Conservation (phyloP, 129 eudicot genomes). For the Escallonia rubra region DNA sequence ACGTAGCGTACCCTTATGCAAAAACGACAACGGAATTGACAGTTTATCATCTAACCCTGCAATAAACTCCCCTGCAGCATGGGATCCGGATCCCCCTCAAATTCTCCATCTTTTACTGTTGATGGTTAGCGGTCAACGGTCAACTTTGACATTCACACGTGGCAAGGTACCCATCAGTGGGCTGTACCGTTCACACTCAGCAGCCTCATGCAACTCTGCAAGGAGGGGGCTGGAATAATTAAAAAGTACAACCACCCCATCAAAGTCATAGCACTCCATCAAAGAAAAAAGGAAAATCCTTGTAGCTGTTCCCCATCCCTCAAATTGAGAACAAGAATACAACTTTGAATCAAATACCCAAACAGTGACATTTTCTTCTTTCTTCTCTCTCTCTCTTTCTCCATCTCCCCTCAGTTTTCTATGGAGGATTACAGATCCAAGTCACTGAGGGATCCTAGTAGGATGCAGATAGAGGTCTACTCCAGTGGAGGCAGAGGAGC, state of each 20-base stretch:
- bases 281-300: too few species aligned
- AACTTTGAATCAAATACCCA: too few species aligned
- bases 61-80: too few species aligned
- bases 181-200: constrained; percentile 1
- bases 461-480: constrained; percentile 23
- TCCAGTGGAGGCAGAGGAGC: constrained; percentile 5
- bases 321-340: too few species aligned
- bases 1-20: too few species aligned
- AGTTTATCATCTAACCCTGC: too few species aligned
- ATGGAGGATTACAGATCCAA: constrained; percentile 69
- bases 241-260: neutral
- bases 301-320: too few species aligned
- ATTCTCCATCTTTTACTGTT: too few species aligned
- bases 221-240: neutral
- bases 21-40: too few species aligned
- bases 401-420: too few species aligned
- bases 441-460: constrained; percentile 23
- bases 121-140: neutral
- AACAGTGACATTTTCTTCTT: too few species aligned
- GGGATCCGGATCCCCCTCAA: too few species aligned
- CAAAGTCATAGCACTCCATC: neutral
- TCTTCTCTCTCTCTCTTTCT: neutral
- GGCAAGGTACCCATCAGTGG: neutral
- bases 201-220: neutral
- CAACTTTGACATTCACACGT: neutral